Evolutionary conservation across 2,329 filamentous ascomycete genomes (phyloP), one percentile per base, ranked within the genome.

Genomic region (Aureobasidium sp.): DNA sequence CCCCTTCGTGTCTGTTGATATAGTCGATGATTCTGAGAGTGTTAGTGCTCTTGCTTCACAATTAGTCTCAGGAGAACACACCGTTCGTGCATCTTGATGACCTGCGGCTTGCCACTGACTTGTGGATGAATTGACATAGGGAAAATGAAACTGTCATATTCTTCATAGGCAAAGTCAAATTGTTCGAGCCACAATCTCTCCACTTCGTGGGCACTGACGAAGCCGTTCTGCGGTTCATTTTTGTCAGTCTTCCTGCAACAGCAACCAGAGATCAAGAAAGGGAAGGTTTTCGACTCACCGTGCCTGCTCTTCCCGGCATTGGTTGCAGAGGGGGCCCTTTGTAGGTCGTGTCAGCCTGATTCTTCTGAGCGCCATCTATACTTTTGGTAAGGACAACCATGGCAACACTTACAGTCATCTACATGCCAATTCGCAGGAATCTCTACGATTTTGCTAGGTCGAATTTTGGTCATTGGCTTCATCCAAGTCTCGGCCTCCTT

Each of bases 51-150:
- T 10, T 25, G 25, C 21, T 14, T 7, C 9, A 21, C 4, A 10
- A 37, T 27, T 10, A 32, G 1, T 29, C 7, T 7, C 10, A 13
- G 2, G 29, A 9, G 21, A 2, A 32, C 57, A 14, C 30, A 66
- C 49, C 74, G 65, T 69, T 79, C 77, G 68, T 79, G 77, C 76
- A 81, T 73, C 61, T 77, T 57, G 21, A 79, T 68, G 6, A 78
- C 74, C 64, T 80, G 77, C 30, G 77, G 74, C 69, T 77, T 78
- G 5, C 77, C 78, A 64, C 73, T 75, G 9, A 80, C 77, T 64
- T 81, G 76, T 21, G 78, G 78, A 67, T 79, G 77, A 45, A 79
- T 76, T 36, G 70, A 75, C 42, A 80, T 77, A 1, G 77, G 77
- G 63, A 80, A 79, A 9, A 80, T 69, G 61, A 80, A 79, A 9